Conservation (phyloP, 768 basidiomycete species). For the Lactarius hengduanensis region DNA sequence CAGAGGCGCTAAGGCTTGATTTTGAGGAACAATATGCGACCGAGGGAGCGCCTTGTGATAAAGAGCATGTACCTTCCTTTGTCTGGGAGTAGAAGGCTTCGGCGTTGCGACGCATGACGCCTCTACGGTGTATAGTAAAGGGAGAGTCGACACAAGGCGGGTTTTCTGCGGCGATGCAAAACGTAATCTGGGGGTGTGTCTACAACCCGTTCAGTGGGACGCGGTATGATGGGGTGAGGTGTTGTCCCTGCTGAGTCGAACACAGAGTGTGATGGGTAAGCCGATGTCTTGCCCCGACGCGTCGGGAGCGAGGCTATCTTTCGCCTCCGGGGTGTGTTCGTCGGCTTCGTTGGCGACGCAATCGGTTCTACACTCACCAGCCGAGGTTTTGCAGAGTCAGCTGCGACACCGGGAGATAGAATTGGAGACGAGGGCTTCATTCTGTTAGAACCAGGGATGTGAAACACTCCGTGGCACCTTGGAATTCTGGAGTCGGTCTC, state of each 20-base stretch:
- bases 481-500: neutral
- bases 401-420: neutral
- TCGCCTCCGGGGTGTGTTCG: slow-evolving; percentile 6
- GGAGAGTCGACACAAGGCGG: no score
- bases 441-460: neutral
- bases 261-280: neutral
- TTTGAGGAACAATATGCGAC: neutral
- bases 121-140: neutral
- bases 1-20: neutral
- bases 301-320: slow-evolving; percentile 17
- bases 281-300: neutral
- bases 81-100: neutral
- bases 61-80: neutral
- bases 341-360: neutral
- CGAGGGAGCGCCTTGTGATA: neutral
- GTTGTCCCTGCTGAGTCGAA: neutral
- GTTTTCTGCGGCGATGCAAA: neutral
- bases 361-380: no score
- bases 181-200: neutral
- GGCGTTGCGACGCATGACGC: neutral
- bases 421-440: neutral
- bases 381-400: neutral
- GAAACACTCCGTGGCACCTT: neutral
- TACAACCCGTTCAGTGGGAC: neutral
- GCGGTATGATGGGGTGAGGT: neutral